A percentile compares a stretch with the other conserved stretches of the same genome.
These are phyloP conservation scores for Cubamyces lactineus DNA, from an alignment of 768 basidiomycete genomes.

Conservation along the genomic window DNA sequence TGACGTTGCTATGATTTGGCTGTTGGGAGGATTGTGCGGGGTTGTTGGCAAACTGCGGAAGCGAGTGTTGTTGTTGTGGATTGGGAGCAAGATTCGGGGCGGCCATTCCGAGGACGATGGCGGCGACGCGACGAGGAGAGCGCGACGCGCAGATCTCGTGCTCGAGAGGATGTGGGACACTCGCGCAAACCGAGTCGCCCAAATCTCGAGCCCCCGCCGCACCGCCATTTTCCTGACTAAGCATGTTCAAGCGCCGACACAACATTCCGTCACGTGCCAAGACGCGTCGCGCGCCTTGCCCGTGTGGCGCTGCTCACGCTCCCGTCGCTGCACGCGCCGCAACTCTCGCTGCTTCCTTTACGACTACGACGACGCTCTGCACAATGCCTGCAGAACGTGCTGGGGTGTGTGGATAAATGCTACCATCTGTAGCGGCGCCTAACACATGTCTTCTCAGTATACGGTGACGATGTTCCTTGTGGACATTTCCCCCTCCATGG, in stretches of 20 bases:
- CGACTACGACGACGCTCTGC: constrained; percentile 19
- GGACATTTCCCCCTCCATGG: constrained; percentile 90
- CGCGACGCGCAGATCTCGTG: constrained; percentile 41
- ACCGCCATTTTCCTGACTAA: constrained; percentile 18
- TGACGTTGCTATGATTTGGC: constrained; percentile 7
- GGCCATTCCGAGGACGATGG: constrained; percentile 27
- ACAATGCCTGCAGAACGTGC: constrained; percentile 78
- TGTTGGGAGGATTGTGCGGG: constrained; percentile 21
- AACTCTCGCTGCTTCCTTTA: not conserved
- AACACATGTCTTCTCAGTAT: constrained; percentile 50
- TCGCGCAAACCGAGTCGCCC: constrained; percentile 21
- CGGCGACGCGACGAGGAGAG: constrained; percentile 22
- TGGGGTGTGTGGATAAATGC: constrained; percentile 53
- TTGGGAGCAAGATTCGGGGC: constrained; percentile 32
- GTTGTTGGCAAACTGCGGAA: constrained; percentile 21
- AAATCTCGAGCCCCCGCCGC: constrained; percentile 1
- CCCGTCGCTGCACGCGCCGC: not conserved
- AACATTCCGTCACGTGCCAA: constrained; percentile 20
- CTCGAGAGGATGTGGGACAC: constrained; percentile 23
- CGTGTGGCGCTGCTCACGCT: not conserved
- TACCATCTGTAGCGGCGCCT: not conserved
- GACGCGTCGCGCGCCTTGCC: constrained; percentile 27
- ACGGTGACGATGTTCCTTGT: constrained; percentile 89
- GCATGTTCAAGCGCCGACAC: not conserved
- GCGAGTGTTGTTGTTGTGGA: constrained; percentile 27